Evolutionary conservation across 768 basidiomycete genomes (phyloP), one percentile per base, ranked within the genome.

Genomic region (Heimioporus sp.): DNA sequence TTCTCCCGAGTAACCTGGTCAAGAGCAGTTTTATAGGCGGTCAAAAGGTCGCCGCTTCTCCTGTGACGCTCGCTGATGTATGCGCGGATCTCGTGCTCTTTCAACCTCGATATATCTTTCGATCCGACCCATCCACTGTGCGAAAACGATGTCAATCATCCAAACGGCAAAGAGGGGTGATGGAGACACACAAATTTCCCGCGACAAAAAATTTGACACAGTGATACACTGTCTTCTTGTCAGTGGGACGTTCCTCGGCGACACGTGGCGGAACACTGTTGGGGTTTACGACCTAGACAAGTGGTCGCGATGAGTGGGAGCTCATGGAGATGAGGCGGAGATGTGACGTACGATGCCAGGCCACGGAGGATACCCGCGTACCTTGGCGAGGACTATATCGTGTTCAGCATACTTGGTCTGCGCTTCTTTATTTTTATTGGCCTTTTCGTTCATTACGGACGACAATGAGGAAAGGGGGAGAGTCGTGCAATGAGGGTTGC

Each of bases 301-400:
- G 35, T 28, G 28, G 49, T 51, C 49, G 48, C 11, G 34, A 63
- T 57, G 52, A 54, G 48, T 7, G 32, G 40, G 34, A 48, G 35
- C 48, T 39, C 54, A 42, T 38, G 43, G 48, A 44, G 42, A 48
- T 54, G 51, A 54, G 53, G 44, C 56, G 57, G 44, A 59, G 54
- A 58, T 64, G 63, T 56, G 52, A 81, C 90, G 72, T 66, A 96
- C 96, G 76, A 90, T 88, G 67, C 85, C 92, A 49, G 94, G 97
- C 97, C 97, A 99, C 5, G 89, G 80, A 2, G 97, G 93, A 74
- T 78, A 98, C 10, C 96, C 97, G 74, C 90, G 91, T 67, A 99
- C 74, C 76, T 96, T 95, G 21, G 82, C 93, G 54, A 98, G 82
- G 36, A 98, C 92, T 60, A 93, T 76, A 64, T 98, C 94, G 71